phyloP scores from a whole-genome alignment of 148 eudicot genomes.

The Gaultheria prostrata region DNA sequence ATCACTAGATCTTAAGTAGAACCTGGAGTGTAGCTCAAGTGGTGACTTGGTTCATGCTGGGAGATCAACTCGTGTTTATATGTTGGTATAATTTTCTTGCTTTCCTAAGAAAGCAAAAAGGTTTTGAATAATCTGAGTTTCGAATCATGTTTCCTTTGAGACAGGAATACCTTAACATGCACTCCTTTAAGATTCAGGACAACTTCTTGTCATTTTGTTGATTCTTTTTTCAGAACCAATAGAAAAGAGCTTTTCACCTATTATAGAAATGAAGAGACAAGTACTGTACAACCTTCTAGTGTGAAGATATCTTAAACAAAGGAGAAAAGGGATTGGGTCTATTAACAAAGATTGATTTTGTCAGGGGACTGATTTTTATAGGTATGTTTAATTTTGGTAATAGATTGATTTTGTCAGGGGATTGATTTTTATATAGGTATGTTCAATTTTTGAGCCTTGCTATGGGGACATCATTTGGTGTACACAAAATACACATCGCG shows the following conservation, averaged over 20 bases:
- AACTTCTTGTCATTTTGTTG: background rate
- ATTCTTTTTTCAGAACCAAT: background rate
- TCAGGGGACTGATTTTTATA: too few relatives aligned
- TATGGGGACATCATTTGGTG: too few relatives aligned
- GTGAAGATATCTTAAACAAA: background rate
- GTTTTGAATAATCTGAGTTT: background rate
- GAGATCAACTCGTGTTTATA: background rate
- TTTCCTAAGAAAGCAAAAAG: background rate
- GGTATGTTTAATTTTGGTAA: too few relatives aligned
- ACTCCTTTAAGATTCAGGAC: background rate
- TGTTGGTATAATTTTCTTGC: background rate
- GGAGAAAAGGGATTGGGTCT: background rate
- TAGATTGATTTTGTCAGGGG: too few relatives aligned
- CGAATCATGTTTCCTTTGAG: background rate
- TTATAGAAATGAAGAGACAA: background rate
- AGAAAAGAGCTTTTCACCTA: background rate
- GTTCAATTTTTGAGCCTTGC: too few relatives aligned
- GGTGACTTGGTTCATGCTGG: background rate
- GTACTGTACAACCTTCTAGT: background rate
- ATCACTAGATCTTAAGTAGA: background rate
- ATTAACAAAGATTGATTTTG: too few relatives aligned
- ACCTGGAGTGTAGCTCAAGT: background rate
- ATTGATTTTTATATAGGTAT: too few relatives aligned
- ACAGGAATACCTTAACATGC: background rate
- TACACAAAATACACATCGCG: too few relatives aligned